These are phyloP conservation scores for Leishmania tropica DNA, from an alignment of 208 protist species.

Conservation along the genomic window DNA sequence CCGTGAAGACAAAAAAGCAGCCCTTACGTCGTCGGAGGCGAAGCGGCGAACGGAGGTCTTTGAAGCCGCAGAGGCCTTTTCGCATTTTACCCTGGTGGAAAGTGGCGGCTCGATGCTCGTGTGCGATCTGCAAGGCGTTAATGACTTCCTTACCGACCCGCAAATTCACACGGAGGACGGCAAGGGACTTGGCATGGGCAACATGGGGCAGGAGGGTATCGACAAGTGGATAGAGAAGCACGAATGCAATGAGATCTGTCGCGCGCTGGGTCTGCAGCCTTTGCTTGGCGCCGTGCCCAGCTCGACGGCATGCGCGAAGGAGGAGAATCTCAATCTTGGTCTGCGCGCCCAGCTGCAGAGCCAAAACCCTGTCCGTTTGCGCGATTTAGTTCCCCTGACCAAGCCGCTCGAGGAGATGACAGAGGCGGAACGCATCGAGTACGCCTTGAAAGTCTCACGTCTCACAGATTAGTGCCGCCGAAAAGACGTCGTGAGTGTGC, in stretches of 20 bases:
- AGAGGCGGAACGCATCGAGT: slow-evolving; percentile 71
- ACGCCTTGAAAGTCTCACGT: slow-evolving; percentile 60
- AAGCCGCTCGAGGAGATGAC: slow-evolving; percentile 82
- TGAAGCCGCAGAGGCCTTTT: slow-evolving; percentile 86
- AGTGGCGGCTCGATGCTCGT: slow-evolving; percentile 77
- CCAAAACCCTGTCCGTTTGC: slow-evolving; percentile 45
- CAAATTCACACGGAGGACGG: slow-evolving; percentile 86
- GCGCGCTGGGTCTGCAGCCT: slow-evolving; percentile 56
- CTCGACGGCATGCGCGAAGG: background rate
- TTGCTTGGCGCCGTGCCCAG: slow-evolving; percentile 28
- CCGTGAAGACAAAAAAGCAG: slow-evolving; percentile 61
- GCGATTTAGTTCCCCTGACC: slow-evolving; percentile 56
- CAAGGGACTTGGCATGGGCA: slow-evolving; percentile 81
- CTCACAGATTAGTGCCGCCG: slow-evolving; percentile 37
- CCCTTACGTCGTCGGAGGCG: slow-evolving; percentile 42
- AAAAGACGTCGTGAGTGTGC: background rate
- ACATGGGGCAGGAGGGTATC: slow-evolving; percentile 85
- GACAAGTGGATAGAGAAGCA: slow-evolving; percentile 80
- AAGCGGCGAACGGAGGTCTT: slow-evolving; percentile 60
- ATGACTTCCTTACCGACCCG: slow-evolving; percentile 85
- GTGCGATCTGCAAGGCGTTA: slow-evolving; percentile 82
- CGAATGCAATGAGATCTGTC: slow-evolving; percentile 73
- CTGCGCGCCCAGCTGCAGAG: slow-evolving; percentile 58
- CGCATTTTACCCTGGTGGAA: slow-evolving; percentile 78
- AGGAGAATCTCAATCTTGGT: slow-evolving; percentile 37